Evolutionary conservation across 2,329 filamentous ascomycete species (phyloP).

Genomic region (Neofusicoccum cordaticola): DNA sequence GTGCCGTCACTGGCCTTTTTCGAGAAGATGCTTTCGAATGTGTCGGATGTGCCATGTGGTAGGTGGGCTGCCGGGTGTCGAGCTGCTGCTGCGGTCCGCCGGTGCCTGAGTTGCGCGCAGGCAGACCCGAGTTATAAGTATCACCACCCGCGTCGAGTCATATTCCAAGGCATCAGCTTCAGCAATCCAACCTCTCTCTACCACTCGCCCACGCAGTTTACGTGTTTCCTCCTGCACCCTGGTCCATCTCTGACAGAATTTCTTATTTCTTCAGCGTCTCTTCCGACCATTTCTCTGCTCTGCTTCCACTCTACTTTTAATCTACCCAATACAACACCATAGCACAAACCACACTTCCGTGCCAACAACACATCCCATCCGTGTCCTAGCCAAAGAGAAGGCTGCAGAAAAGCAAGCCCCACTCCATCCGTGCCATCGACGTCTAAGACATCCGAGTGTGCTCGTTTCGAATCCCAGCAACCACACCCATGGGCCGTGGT

Average conservation of each 20-base stretch:
- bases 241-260: background rate
- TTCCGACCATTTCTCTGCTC: background rate
- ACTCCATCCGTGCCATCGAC: background rate
- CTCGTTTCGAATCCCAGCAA: background rate
- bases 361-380: background rate
- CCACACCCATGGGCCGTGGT: conserved; percentile 26
- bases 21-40: conserved; percentile 6
- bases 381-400: background rate
- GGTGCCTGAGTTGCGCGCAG: conserved; percentile 6
- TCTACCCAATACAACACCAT: background rate
- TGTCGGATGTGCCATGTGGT: conserved; percentile 5
- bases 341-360: background rate
- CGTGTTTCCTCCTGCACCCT: background rate
- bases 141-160: conserved; percentile 10
- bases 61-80: background rate
- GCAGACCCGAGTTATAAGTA: conserved; percentile 11
- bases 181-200: conserved; percentile 1
- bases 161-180: conserved; percentile 12
- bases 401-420: background rate
- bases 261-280: background rate
- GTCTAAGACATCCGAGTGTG: background rate
- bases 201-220: background rate
- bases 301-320: background rate
- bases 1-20: conserved; percentile 6
- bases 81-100: background rate